Evolutionary conservation across 2,329 filamentous ascomycete genomes (phyloP), one percentile per base, ranked within the genome.

Genomic region (Aspergillus sergii): DNA sequence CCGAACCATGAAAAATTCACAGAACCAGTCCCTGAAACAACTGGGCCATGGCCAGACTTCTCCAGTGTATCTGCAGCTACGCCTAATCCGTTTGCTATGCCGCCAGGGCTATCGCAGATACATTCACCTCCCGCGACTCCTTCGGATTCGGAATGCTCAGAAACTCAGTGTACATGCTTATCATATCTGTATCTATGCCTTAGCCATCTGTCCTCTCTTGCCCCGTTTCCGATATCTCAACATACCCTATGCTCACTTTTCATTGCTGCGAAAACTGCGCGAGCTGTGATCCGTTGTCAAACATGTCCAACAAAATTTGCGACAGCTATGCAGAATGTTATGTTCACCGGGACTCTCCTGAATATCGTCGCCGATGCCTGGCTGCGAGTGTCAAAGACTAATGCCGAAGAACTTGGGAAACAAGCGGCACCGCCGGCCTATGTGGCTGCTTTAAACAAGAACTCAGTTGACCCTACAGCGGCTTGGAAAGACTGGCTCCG

Each of bases 311-410:
- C 75, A 43, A 73, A 70, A 39, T 81, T 81, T 61, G 74, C 78
- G 39, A 78, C 79, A 1, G 75, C 76, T 8, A 68, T 80, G 28
- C 80, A 82, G 63, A 83, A 83, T 58, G 75, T 82, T 51, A 82
- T 81, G 78, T 75, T 82, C 56, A 75, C 76, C n/a, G 77, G 77
- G 14, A 81, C 80, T 12, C 70, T 82, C 14, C 68, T 83, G 53
- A 82, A 75, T n/a, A 76, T 81, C 23, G 66, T 81, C 21, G 79
- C 78, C 26, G 80, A 82, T 61, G 70, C 75, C 28, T 83, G 81
- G 81, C 70, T 80, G 12, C 75, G 76, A 2, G 71, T 82, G 21
- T 77, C 72, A 26, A 71, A 76, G 57, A 71, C 73, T 28, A 73
- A 78, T 53, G 66, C 79, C 11, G 68, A 70, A 55, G 75, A 79